A percentile compares a stretch with the other conserved stretches of the same genome.
phyloP scores from a whole-genome alignment of 108 stramenopile species.

The Mayamaea pseudoterrestris region DNA sequence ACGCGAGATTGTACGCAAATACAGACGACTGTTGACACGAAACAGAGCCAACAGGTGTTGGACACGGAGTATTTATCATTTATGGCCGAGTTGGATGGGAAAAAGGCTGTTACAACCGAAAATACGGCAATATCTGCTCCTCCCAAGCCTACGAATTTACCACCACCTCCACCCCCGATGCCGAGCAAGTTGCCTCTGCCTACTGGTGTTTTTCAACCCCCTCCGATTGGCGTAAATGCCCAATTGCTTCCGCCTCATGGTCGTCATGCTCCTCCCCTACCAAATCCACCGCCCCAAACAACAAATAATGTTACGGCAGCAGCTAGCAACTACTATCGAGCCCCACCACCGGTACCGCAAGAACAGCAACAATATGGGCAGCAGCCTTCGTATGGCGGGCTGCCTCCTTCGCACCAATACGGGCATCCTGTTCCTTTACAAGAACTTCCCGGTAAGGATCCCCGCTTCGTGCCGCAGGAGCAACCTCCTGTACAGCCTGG shows the following conservation, averaged over 20 bases:
- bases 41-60: conserved; percentile 34
- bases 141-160: conserved; percentile 4
- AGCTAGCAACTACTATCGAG: conserved; percentile 16
- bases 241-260: conserved; percentile 11
- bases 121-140: conserved; percentile 7
- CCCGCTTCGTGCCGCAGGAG: conserved; percentile 29
- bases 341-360: conserved; percentile 1
- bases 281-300: conserved; percentile 11
- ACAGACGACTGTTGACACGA: conserved; percentile 11
- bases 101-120: conserved; percentile 22
- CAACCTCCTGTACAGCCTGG: conserved; percentile 16
- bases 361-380: conserved; percentile 18
- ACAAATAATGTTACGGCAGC: conserved; percentile 6
- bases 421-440: conserved; percentile 13
- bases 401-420: conserved; percentile 4
- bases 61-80: conserved; percentile 90
- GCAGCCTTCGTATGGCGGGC: conserved; percentile 15
- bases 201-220: conserved; percentile 7
- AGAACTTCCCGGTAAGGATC: conserved; percentile 4
- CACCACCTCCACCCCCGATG: conserved; percentile 20
- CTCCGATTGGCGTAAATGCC: conserved; percentile 13
- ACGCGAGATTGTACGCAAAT: conserved; percentile 89
- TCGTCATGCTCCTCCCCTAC: conserved; percentile 27
- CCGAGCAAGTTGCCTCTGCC: conserved; percentile 1
- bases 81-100: conserved; percentile 96